Percentiles rank a stretch among this genome's conserved stretches.
Conservation (phyloP, 1,284 basidiomycete genomes). For the Xanthoconium separans region DNA sequence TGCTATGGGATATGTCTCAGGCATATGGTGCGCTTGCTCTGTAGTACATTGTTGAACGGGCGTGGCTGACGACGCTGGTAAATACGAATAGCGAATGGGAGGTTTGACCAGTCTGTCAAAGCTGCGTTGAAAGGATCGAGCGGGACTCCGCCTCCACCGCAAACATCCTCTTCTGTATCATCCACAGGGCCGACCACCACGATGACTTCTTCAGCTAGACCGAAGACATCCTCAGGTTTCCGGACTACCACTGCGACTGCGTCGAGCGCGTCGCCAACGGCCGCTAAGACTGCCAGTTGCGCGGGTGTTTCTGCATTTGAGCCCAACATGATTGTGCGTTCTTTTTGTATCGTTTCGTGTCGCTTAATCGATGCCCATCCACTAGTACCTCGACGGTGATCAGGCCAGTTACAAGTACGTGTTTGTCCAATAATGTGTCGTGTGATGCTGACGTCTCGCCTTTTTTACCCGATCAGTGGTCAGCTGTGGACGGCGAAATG, state of each 20-base stretch:
- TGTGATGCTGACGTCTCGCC: neutral
- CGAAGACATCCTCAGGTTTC: conserved; percentile 17
- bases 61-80: neutral
- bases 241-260: conserved; percentile 21
- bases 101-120: conserved; percentile 55
- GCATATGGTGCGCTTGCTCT: conserved; percentile 43
- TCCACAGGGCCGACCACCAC: neutral
- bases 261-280: conserved; percentile 18
- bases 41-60: neutral
- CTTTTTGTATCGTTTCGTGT: neutral
- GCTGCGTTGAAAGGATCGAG: conserved; percentile 38
- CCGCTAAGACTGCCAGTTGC: conserved; percentile 38
- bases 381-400: conserved; percentile 45
- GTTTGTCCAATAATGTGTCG: neutral
- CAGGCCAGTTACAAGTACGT: conserved; percentile 41
- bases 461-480: neutral
- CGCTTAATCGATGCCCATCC: neutral
- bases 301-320: conserved; percentile 48
- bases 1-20: conserved; percentile 67
- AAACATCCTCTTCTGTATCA: conserved; percentile 12
- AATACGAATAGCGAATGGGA: conserved; percentile 44
- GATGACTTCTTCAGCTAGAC: neutral
- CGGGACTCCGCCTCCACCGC: conserved; percentile 1
- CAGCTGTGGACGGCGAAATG: conserved; percentile 16
- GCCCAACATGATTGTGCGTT: conserved; percentile 39